These are phyloP conservation scores for Alternaria metachromatica DNA, from an alignment of 2,329 filamentous ascomycete genomes.

Conservation along the genomic window DNA sequence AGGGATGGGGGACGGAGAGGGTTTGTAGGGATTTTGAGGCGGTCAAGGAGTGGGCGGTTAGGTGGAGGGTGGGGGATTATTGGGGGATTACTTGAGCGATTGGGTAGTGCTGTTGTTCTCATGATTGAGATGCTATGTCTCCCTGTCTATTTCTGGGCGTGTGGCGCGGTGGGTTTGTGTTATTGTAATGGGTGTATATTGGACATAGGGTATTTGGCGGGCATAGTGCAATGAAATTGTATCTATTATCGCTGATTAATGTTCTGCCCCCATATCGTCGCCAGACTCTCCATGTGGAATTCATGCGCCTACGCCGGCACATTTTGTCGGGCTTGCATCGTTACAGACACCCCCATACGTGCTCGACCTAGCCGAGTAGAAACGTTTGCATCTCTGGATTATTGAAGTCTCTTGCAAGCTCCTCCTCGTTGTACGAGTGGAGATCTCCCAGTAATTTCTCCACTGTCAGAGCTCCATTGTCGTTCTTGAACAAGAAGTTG, in stretches of 20 bases:
- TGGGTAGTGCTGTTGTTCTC: background rate
- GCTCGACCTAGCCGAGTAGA: background rate
- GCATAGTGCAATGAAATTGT: background rate
- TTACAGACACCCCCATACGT: rapidly evolving
- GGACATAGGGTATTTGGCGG: background rate
- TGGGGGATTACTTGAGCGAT: background rate
- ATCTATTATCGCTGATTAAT: background rate
- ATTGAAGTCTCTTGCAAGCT: background rate
- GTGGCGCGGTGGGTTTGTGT: background rate
- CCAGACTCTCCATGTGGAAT: no score
- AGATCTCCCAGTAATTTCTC: no score
- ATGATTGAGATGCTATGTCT: background rate
- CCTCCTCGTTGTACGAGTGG: background rate
- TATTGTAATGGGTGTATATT: background rate
- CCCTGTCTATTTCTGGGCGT: background rate
- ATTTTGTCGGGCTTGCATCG: background rate
- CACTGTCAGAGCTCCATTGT: no score
- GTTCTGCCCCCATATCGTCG: no score
- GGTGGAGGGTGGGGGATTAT: slow-evolving; percentile 11
- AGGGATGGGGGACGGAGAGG: slow-evolving; percentile 29
- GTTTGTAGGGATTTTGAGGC: slow-evolving; percentile 33
- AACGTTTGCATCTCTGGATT: background rate
- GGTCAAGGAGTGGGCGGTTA: slow-evolving; percentile 34
- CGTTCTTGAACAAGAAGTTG: no score
- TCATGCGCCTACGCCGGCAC: background rate